Base-by-base conservation (phyloP, 2,329 filamentous ascomycete species). In the Chalaropsis ovoidea region DNA sequence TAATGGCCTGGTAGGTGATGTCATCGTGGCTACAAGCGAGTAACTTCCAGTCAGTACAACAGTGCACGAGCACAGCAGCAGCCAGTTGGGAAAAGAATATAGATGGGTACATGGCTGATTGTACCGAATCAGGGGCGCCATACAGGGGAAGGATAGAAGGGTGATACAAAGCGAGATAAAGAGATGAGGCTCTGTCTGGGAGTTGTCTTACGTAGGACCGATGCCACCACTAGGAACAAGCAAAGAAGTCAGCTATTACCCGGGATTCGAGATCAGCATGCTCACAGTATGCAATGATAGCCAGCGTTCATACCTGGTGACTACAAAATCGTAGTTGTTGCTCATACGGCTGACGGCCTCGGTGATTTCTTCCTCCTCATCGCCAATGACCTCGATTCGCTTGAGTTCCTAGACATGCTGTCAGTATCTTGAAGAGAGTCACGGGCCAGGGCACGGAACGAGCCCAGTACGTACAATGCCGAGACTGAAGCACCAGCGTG, bases 1-100 rank as follows among this genome's bases (percentile, higher is more conserved):
- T 92, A 74, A 99, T 95, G 47, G 90, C 93, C 72, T 89, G 81
- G 77, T 99, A 99, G 31, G 94, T 97, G 70, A 97, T 97, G 74
- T 99, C 94, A 75, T 99, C 94, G 78, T 97, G 93, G 65, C 90
- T 95, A 52, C 19, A 27, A 58, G 39, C 43, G 15, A 15, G 22
- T n/a, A 42, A 58, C 6, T 24, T 19, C 27, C 47, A 52, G 39
- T 39, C 56, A 19, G 54, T 58, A 58, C 7, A 58, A 39, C 24
- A n/a, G 43, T 19, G 43, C 31, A 58, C 54, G 5, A 19, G 13
- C 24, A 39, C 54, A 10, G n/a, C 15, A 19, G 54, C 8, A 31
- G 17, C 5, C 24, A 19, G 54, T 39, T 22, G n/a, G 43, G 8
- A 17, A 19, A 47, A 47, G 15, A 39, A 58, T 58, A 17, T 58